Base-by-base conservation (phyloP, 495 filamentous ascomycete genomes). In the Penicillium arizonense region DNA sequence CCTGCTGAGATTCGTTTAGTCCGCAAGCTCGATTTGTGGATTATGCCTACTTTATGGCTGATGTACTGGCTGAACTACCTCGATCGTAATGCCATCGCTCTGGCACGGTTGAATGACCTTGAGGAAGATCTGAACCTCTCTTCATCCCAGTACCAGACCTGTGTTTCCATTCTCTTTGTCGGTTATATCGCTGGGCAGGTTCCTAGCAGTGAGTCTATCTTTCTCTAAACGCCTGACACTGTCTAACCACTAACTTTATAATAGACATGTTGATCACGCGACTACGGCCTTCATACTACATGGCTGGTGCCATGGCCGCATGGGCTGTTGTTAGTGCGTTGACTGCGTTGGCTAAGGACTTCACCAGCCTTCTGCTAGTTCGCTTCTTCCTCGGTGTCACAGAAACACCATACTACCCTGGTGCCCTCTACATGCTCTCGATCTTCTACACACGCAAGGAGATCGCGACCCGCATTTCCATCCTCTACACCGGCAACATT, bases 241-340 rank as follows among this genome's bases (percentile, higher is more conserved):
- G 28, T 18, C 18, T 18, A 18, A 46, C 9, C 14, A 46, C 26
- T 54, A 53, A 77, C n/a, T 52, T 76, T 18, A 74, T 76, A 1
- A 78, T 72, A n/a, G 83, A 84, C 51, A 63, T 84, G 30, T 72
- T 82, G 34, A 56, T 84, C 9, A 82, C 81, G 51, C 41, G 62
- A 10, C 34, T 65, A 18, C 23, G 55, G 12, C 58, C 62, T 10
- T 74, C 55, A n/a, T 44, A 35, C 16, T 62, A 57, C 47, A 66
- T 67, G 50, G 47, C 55, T 38, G 63, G 66, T 20, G 72, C 63
- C 44, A 76, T 79, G 69, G 63, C 70, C 2, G 53, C 74, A 39
- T 81, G 77, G 79, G 75, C 74, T 1, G 44, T 75, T 3, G 69
- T 78, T 34, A 71, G 73, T 16, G 69, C 67, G 2, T 69, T 68